phyloP scores from a whole-genome alignment of 129 eudicot species.

The Gnaphalium uliginosum region DNA sequence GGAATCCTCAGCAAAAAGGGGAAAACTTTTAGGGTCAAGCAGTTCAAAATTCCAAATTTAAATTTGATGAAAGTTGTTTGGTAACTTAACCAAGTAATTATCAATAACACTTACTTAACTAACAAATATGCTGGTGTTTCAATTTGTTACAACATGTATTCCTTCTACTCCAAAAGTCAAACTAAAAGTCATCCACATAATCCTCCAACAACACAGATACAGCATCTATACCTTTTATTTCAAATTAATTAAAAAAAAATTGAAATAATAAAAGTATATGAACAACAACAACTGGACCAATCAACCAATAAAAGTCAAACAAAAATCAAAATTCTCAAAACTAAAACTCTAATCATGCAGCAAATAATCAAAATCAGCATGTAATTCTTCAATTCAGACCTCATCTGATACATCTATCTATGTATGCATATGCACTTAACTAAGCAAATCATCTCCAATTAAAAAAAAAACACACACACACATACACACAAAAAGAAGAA shows the following conservation, averaged over 20 bases:
- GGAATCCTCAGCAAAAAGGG: not conserved
- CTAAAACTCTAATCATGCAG: not conserved
- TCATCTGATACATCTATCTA: not conserved
- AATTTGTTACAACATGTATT: not conserved
- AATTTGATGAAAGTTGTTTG: not conserved
- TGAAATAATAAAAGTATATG: not conserved
- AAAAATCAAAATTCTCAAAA: slow-evolving; percentile 1
- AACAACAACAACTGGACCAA: not conserved
- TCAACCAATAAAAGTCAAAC: not conserved
- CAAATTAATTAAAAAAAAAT: not conserved
- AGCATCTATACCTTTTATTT: not conserved
- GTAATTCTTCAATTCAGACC: slow-evolving; percentile 5
- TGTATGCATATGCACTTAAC: not conserved
- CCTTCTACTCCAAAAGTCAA: slow-evolving; percentile 13
- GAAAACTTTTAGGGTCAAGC: slow-evolving; percentile 7
- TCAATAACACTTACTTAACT: not conserved
- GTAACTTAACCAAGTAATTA: not conserved
- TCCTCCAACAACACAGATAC: not conserved
- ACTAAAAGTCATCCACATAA: not conserved
- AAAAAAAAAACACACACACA: no score
- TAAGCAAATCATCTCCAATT: not conserved
- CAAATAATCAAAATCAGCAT: not conserved
- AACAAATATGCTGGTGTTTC: slow-evolving; percentile 1
- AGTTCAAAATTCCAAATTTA: not conserved
- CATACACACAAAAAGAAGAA: not conserved